These are phyloP conservation scores for Linnemannia elongata DNA, from an alignment of 192 early-diverging fungal genomes.

Conservation along the genomic window DNA sequence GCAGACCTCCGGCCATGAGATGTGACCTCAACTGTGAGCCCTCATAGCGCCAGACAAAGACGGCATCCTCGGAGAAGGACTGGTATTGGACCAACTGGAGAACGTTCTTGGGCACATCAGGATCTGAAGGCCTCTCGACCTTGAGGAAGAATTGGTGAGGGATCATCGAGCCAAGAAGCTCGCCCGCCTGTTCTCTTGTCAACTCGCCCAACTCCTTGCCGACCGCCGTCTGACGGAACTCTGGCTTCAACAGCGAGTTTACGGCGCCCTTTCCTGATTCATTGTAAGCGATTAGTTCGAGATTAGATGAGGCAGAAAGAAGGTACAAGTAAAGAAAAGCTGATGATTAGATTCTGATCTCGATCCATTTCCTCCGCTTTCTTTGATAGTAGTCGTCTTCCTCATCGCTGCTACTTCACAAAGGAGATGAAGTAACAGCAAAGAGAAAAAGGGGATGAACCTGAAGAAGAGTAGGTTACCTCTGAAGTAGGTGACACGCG, in stretches of 20 bases:
- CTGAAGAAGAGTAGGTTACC: constrained; percentile 58
- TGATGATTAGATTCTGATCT: neutral
- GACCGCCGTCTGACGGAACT: constrained; percentile 67
- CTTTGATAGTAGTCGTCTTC: neutral
- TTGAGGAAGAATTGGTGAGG: constrained; percentile 82
- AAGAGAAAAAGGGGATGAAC: neutral
- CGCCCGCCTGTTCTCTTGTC: constrained; percentile 62
- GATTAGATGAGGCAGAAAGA: constrained; percentile 8
- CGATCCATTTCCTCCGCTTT: neutral
- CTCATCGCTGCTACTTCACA: neutral
- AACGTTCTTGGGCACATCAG: constrained; percentile 61
- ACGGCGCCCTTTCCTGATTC: constrained; percentile 75
- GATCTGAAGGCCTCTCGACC: constrained; percentile 71
- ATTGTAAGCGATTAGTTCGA: neutral
- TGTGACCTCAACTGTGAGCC: constrained; percentile 83
- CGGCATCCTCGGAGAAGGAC: constrained; percentile 82
- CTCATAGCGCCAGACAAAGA: constrained; percentile 96
- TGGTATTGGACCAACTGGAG: constrained; percentile 70
- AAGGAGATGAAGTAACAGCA: neutral
- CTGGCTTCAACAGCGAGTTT: constrained; percentile 72
- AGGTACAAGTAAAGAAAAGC: constrained; percentile 12
- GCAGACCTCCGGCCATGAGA: constrained; percentile 83
- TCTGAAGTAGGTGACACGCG: constrained; percentile 94
- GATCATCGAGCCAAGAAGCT: constrained; percentile 76
- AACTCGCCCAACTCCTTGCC: constrained; percentile 63